phyloP scores from a whole-genome alignment of 495 filamentous ascomycete species.

The Penicillium pulvis region DNA sequence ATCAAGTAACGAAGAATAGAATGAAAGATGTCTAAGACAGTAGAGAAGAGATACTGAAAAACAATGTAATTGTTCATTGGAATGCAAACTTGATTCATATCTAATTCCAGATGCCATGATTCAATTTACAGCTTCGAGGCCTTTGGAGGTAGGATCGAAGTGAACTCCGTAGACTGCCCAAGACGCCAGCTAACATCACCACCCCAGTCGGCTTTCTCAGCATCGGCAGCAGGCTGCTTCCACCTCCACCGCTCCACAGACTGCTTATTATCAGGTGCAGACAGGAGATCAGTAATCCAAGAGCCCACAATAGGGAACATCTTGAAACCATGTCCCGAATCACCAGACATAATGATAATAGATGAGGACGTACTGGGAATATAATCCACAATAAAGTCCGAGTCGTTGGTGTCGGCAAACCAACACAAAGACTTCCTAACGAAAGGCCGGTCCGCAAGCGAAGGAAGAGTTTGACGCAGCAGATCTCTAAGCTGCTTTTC shows the following conservation, averaged over 20 bases:
- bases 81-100: neutral
- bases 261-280: conserved; percentile 29
- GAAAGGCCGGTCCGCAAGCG: conserved; percentile 50
- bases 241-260: conserved; percentile 44
- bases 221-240: conserved; percentile 32
- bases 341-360: conserved; percentile 50
- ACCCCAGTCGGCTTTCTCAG: conserved; percentile 33
- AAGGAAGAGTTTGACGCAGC: conserved; percentile 51
- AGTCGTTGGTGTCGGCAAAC: conserved; percentile 58
- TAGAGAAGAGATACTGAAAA: neutral
- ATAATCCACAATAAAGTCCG: conserved; percentile 58
- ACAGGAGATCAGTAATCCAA: conserved; percentile 47
- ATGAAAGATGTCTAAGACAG: neutral
- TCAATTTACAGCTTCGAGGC: conserved; percentile 31
- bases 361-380: conserved; percentile 46
- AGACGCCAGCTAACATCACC: conserved; percentile 45
- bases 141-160: conserved; percentile 24
- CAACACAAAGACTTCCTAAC: conserved; percentile 55
- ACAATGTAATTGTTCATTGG: neutral
- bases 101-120: neutral
- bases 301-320: conserved; percentile 56
- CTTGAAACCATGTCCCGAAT: conserved; percentile 59
- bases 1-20: neutral
- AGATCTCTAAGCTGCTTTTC: conserved; percentile 48
- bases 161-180: conserved; percentile 38